A percentile compares a stretch with the other conserved stretches of the same genome.
phyloP scores from a whole-genome alignment of 306 rosid genomes.

The Medicago lupulina region DNA sequence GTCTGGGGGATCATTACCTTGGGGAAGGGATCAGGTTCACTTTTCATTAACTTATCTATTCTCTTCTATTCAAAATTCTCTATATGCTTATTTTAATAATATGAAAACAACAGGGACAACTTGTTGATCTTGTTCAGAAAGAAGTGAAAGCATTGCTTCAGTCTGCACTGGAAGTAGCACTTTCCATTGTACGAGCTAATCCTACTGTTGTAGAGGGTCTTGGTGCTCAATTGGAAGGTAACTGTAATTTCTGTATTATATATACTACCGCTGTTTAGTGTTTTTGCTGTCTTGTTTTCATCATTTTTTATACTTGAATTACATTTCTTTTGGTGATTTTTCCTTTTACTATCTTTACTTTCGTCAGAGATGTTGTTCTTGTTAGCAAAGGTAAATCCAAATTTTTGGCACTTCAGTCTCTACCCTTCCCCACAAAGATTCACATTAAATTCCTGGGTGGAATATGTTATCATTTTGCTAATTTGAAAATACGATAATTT shows the following conservation, averaged over 20 bases:
- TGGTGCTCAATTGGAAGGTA: slow-evolving; percentile 97
- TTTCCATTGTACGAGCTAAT: slow-evolving; percentile 87
- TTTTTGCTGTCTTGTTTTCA: slow-evolving; percentile 2
- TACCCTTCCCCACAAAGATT: background rate
- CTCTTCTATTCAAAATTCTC: slow-evolving; percentile 24
- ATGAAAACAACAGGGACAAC: slow-evolving; percentile 74
- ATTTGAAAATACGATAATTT: slow-evolving; percentile 6
- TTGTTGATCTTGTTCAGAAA: slow-evolving; percentile 90
- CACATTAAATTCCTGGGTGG: background rate
- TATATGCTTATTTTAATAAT: slow-evolving; percentile 50
- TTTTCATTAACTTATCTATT: slow-evolving; percentile 34
- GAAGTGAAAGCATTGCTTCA: slow-evolving; percentile 90
- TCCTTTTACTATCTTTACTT: slow-evolving; percentile 4
- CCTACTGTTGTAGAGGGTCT: slow-evolving; percentile 96
- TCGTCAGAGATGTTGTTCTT: slow-evolving; percentile 11
- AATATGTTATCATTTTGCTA: background rate
- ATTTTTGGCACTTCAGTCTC: background rate
- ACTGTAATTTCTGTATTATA: background rate
- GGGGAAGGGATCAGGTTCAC: slow-evolving; percentile 98
- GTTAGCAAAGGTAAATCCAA: slow-evolving; percentile 16
- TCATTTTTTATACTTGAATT: background rate
- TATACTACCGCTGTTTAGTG: background rate
- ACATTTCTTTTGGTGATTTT: slow-evolving; percentile 17
- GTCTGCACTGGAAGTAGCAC: slow-evolving; percentile 86
- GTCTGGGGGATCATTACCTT: slow-evolving; percentile 75